Base-by-base conservation (phyloP, 1,139 yeast species). In the Yamadazyma songkhlaensis region DNA sequence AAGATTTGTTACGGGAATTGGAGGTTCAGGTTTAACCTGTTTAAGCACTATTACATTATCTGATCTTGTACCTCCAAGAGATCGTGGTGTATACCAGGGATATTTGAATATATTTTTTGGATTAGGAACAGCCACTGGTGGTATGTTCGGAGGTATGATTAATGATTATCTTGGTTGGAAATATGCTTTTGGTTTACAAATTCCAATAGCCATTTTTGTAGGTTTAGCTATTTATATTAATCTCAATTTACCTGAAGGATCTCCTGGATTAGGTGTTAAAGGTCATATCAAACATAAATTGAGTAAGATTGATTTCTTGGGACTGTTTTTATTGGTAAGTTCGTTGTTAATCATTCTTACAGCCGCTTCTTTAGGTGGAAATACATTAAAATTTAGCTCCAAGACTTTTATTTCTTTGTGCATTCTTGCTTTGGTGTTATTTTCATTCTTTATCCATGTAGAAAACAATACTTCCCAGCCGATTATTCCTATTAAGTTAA, bases 91-190 rank as follows among this genome's bases (percentile, higher is more conserved):
- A 37, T 75, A 62, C 49, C 81, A 76, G 50, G 81, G 81, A 0
- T 54, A 73, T 43, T 73, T 72, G 2, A 76, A 76, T 45, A 60
- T 75, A 14, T 72, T 66, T 35, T 76, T 60, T 40, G 72, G 75
- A 8, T 49, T 72, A 27, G 81, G 81, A 21, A 67, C 79, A 23
- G 79, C 79, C 3, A 63, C 74, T 6, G 81, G 81, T n/a, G 81
- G 80, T 5, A 56, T 74, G 12, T 45, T 76, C 20, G 81, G 96
- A 27, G 95, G 95, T 9, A 52, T 80, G 27, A 63, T 87, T 22
- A 76, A 90, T 17, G 86, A 81, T 40, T 53, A 60, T n/a, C 69
- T 79, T 46, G 95, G 95, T 25, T 89, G 97, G 97, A 74, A 88
- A 53, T 74, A 72, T 51, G 78, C 75, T 1, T 76, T 76, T 47